Percentiles rank a stretch among this genome's conserved stretches.
Evolutionary conservation across 345 rosid genomes (phyloP).

Genomic region (Toxicodendron radicans): DNA sequence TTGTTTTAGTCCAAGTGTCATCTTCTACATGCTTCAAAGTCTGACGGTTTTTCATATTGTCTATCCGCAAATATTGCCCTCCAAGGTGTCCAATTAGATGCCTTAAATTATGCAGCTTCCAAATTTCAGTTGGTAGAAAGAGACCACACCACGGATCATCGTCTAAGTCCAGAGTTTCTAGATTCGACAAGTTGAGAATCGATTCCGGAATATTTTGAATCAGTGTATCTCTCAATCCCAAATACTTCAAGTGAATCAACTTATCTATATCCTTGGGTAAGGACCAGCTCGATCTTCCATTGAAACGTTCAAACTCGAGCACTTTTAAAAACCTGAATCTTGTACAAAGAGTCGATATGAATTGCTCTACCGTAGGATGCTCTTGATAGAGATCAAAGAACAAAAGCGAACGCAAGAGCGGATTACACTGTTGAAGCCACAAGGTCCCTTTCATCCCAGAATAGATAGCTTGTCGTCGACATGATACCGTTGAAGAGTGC

Average conservation of each 20-base stretch:
- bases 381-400: not conserved
- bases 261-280: constrained; percentile 15
- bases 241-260: constrained; percentile 13
- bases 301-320: too few relatives aligned
- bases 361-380: too few relatives aligned
- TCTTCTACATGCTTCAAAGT: too few relatives aligned
- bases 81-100: too few relatives aligned
- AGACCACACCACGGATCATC: not conserved
- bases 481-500: too few relatives aligned
- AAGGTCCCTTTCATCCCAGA: too few relatives aligned
- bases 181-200: constrained; percentile 18
- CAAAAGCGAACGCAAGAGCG: not conserved
- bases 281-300: too few relatives aligned
- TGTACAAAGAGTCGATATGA: not conserved
- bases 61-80: too few relatives aligned
- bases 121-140: not conserved
- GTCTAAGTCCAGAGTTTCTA: not conserved
- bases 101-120: too few relatives aligned
- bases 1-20: too few relatives aligned
- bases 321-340: not conserved
- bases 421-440: not conserved
- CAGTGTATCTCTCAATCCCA: constrained; percentile 23
- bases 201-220: constrained; percentile 16
- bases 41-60: too few relatives aligned
- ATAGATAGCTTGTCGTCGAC: not conserved